A percentile compares a stretch with the other conserved stretches of the same genome.
Evolutionary conservation across 306 rosid genomes (phyloP).

Genomic region (Vigna angularis): DNA sequence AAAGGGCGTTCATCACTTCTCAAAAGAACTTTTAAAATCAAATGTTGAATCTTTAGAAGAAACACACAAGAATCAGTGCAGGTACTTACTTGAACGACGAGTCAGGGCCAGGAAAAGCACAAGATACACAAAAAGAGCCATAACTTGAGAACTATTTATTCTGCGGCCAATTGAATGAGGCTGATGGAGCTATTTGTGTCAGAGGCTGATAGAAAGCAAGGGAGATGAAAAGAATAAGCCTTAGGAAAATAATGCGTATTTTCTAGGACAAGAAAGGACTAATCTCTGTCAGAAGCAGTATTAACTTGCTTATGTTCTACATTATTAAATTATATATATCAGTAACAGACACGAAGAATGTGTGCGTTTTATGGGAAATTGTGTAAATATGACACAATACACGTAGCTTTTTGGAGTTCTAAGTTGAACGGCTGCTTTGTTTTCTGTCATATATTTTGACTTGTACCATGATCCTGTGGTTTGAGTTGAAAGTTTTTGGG

Average conservation of each 20-base stretch:
- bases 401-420: neutral
- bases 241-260: slow-evolving; percentile 8
- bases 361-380: neutral
- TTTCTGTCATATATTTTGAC: neutral
- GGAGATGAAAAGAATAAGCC: neutral
- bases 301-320: neutral
- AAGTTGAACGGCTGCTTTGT: neutral
- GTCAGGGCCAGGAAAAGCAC: slow-evolving; percentile 63
- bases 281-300: slow-evolving; percentile 4
- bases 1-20: neutral
- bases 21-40: neutral
- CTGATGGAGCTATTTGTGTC: neutral
- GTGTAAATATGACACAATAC: neutral
- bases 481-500: neutral
- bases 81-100: slow-evolving; percentile 75
- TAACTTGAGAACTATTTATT: slow-evolving; percentile 30
- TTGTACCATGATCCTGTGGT: slow-evolving; percentile 28
- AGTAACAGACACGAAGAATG: too few species aligned
- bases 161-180: slow-evolving; percentile 30
- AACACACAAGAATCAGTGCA: neutral
- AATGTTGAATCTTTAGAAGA: slow-evolving; percentile 1
- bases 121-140: slow-evolving; percentile 63
- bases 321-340: neutral
- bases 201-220: neutral
- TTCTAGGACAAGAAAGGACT: slow-evolving; percentile 38